Percentiles rank a stretch among this genome's conserved stretches.
phyloP scores from a whole-genome alignment of 345 rosid genomes.

The Orychophragmus violaceus region DNA sequence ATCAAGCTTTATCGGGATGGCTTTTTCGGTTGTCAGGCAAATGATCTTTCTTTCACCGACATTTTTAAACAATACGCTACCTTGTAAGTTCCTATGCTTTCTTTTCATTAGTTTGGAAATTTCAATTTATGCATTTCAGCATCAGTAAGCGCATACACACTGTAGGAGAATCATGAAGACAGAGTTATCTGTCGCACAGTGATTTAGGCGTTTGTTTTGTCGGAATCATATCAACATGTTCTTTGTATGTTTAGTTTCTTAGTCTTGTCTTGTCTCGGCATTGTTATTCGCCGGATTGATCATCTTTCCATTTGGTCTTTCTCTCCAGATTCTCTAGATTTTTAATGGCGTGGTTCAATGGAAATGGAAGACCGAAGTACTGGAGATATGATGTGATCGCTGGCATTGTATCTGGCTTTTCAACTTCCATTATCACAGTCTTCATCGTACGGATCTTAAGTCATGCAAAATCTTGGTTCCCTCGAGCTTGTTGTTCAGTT shows the following conservation, averaged over 20 bases:
- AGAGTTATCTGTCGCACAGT: neutral
- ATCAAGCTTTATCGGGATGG: conserved; percentile 67
- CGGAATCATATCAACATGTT: neutral
- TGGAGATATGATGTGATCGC: conserved; percentile 53
- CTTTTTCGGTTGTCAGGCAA: conserved; percentile 63
- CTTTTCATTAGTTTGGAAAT: neutral
- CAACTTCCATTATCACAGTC: conserved; percentile 52
- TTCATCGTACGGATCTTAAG: conserved; percentile 35
- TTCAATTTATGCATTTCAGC: neutral
- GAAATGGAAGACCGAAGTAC: conserved; percentile 30
- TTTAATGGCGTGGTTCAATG: conserved; percentile 30
- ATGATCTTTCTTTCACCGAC: conserved; percentile 56
- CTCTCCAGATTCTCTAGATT: conserved; percentile 40
- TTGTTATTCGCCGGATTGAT: neutral
- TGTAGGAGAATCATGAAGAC: neutral
- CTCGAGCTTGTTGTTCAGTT: conserved; percentile 16
- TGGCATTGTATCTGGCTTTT: conserved; percentile 52
- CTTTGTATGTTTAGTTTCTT: neutral
- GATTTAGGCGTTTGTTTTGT: conserved; percentile 3
- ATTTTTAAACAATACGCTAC: conserved; percentile 43
- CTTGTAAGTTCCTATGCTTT: conserved; percentile 47
- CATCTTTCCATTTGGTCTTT: neutral
- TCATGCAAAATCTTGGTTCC: conserved; percentile 38
- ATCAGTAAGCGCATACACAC: neutral
- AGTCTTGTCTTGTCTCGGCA: neutral